These are phyloP conservation scores for Cochlearia excelsa DNA, from an alignment of 345 rosid species.

Conservation along the genomic window DNA sequence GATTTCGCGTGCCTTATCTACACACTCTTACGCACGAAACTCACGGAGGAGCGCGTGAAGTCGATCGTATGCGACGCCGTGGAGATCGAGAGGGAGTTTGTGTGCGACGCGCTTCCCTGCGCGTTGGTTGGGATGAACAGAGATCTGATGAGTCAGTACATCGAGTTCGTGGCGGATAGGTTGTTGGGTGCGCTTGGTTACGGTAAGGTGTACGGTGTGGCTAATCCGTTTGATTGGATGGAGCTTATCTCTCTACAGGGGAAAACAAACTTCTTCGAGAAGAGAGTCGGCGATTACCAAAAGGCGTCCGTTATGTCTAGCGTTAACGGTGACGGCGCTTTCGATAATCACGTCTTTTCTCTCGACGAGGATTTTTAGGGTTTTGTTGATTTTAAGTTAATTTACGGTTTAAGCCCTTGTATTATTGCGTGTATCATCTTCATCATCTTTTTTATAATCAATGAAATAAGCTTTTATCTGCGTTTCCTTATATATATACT, in stretches of 20 bases:
- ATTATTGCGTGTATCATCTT: constrained; percentile 8
- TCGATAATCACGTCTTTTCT: constrained; percentile 56
- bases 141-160: constrained; percentile 72
- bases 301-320: constrained; percentile 77
- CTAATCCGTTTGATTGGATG: constrained; percentile 93
- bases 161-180: constrained; percentile 85
- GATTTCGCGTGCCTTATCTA: constrained; percentile 88
- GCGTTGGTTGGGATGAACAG: constrained; percentile 90
- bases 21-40: constrained; percentile 46
- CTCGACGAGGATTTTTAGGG: constrained; percentile 73
- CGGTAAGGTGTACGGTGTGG: constrained; percentile 57
- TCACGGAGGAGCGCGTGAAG: constrained; percentile 68
- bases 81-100: constrained; percentile 87
- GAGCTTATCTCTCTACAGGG: constrained; percentile 83
- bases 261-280: constrained; percentile 85
- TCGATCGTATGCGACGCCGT: constrained; percentile 76
- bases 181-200: constrained; percentile 63
- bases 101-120: constrained; percentile 86
- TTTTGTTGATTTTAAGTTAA: not conserved
- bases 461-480: not conserved
- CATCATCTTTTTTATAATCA: not conserved
- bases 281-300: constrained; percentile 79
- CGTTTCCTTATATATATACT: too few relatives aligned
- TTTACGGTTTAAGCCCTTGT: constrained; percentile 21
- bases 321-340: constrained; percentile 44